Conservation (phyloP, 257 asterid species). For the Solanum boliviense region DNA sequence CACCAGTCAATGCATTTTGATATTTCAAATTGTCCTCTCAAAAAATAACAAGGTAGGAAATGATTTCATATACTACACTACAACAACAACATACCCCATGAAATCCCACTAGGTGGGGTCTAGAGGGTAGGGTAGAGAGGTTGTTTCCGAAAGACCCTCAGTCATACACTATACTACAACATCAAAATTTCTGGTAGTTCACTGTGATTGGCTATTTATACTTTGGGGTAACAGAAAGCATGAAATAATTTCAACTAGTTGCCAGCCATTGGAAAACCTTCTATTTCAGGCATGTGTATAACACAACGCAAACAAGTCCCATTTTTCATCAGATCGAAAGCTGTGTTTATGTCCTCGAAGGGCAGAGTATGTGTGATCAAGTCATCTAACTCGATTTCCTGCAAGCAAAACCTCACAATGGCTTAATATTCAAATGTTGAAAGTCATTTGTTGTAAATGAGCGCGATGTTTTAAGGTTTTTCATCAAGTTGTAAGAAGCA, state of each 20-base stretch:
- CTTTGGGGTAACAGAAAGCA: neutral
- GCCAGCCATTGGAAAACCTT: neutral
- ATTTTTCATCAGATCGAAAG: slow-evolving; percentile 63
- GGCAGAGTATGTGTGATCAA: slow-evolving; percentile 55
- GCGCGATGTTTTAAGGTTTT: neutral
- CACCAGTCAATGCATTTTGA: neutral
- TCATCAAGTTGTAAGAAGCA: neutral
- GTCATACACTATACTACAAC: neutral
- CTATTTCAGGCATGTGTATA: slow-evolving; percentile 45
- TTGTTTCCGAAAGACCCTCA: neutral
- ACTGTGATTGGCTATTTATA: neutral
- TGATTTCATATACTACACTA: neutral
- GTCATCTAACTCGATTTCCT: slow-evolving; percentile 78
- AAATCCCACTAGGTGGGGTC: neutral
- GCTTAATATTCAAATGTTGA: neutral
- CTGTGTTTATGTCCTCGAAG: slow-evolving; percentile 71
- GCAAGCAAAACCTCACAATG: slow-evolving; percentile 4
- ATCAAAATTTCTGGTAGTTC: neutral
- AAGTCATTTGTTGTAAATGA: neutral
- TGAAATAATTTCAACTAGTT: neutral
- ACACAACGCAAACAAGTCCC: slow-evolving; percentile 94
- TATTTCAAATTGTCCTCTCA: neutral
- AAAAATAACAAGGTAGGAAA: neutral
- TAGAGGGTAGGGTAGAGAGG: neutral
- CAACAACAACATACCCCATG: neutral